Conservation (phyloP, 2,329 filamentous ascomycete genomes). For the Exophiala lecanii-corni region DNA sequence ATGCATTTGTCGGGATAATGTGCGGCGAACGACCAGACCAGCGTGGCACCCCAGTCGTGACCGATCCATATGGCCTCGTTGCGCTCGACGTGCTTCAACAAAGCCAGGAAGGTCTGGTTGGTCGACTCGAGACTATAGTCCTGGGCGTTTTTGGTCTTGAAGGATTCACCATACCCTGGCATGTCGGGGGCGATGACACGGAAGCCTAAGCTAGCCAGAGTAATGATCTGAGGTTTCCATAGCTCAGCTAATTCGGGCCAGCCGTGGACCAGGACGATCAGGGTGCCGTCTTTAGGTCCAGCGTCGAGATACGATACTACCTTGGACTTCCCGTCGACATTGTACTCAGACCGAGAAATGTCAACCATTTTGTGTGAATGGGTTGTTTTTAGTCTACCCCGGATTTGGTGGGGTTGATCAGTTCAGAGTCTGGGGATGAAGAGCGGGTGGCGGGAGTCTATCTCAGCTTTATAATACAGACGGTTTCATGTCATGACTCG, state of each 20-base stretch:
- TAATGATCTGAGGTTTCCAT: conserved; percentile 41
- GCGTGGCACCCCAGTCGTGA: conserved; percentile 23
- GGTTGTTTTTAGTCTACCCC: conserved; percentile 7
- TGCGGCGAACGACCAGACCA: conserved; percentile 18
- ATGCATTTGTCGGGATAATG: conserved; percentile 16
- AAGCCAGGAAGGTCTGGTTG: conserved; percentile 6
- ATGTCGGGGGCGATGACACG: conserved; percentile 38
- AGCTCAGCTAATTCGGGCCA: conserved; percentile 46
- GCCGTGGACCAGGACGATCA: conserved; percentile 43
- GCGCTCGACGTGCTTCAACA: conserved; percentile 15
- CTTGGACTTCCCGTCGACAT: conserved; percentile 6
- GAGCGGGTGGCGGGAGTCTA: too few relatives aligned
- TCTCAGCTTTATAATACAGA: too few relatives aligned
- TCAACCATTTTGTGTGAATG: conserved; percentile 2
- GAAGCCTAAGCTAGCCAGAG: conserved; percentile 38
- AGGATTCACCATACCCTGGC: conserved; percentile 34
- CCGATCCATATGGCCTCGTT: conserved; percentile 26
- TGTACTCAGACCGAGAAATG: conserved; percentile 8
- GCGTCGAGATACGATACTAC: conserved; percentile 16
- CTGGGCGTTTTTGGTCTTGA: conserved; percentile 5
- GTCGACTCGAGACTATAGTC: conserved; percentile 13
- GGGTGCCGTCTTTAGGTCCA: conserved; percentile 10
- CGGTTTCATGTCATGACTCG: too few relatives aligned
- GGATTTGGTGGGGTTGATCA: background rate
- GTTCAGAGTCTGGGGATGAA: background rate